These are phyloP conservation scores for Phytophthora hybrid DNA, from an alignment of 352 stramenopile species.

Conservation along the genomic window DNA sequence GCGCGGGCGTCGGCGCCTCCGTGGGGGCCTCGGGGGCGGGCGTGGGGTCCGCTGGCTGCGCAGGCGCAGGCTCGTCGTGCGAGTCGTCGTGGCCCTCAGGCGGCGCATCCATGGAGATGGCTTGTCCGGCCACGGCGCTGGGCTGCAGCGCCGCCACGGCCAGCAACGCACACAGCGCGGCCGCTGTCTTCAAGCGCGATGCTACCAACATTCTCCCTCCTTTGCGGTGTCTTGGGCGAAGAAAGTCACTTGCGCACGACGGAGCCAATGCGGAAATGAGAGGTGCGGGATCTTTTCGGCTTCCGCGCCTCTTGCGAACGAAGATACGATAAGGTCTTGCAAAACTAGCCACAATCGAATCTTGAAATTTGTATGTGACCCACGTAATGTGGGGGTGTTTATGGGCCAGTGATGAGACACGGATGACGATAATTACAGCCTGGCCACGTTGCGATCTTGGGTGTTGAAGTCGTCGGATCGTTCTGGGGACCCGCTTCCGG, in stretches of 20 bases:
- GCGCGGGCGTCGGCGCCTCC: slow-evolving; percentile 5
- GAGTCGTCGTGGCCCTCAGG: slow-evolving; percentile 14
- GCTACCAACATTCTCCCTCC: slow-evolving; percentile 33
- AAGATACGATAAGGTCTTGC: slow-evolving; percentile 29
- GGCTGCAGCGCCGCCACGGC: slow-evolving; percentile 28
- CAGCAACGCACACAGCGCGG: slow-evolving; percentile 33
- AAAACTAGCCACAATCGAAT: slow-evolving; percentile 3
- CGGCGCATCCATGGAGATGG: slow-evolving; percentile 21
- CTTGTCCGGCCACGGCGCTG: slow-evolving; percentile 21
- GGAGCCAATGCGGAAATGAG: slow-evolving; percentile 38
- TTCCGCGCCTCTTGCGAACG: slow-evolving; percentile 7
- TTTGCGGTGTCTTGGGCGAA: not conserved
- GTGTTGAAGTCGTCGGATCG: slow-evolving; percentile 16
- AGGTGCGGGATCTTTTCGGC: slow-evolving; percentile 16
- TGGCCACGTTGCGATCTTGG: slow-evolving; percentile 31
- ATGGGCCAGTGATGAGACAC: slow-evolving; percentile 8
- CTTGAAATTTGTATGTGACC: slow-evolving; percentile 9
- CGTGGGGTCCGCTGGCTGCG: slow-evolving; percentile 3
- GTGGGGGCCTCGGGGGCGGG: slow-evolving; percentile 8
- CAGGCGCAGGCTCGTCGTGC: slow-evolving; percentile 20
- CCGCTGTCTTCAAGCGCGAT: slow-evolving; percentile 28
- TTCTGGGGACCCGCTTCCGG: not conserved
- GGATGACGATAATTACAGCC: slow-evolving; percentile 18
- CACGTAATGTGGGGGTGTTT: not conserved
- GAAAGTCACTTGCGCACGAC: slow-evolving; percentile 20